phyloP scores from a whole-genome alignment of 495 filamentous ascomycete species.

The Penicillium taxi region DNA sequence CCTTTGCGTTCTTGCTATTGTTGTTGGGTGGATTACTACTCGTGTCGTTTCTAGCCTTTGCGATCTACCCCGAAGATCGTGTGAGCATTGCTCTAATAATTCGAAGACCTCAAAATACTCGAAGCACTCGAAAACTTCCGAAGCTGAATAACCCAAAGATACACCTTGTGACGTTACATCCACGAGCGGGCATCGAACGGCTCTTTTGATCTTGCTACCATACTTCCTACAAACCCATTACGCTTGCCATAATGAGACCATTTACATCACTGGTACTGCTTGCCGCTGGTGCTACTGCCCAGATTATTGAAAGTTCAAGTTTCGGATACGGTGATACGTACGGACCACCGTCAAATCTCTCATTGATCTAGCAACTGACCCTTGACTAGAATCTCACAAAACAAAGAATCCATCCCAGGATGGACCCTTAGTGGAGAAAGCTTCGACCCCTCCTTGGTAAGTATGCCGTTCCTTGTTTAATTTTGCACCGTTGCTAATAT shows the following conservation, averaged over 20 bases:
- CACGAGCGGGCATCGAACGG: not conserved
- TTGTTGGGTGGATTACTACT: slow-evolving; percentile 42
- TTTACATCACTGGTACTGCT: slow-evolving; percentile 37
- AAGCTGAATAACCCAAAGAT: slow-evolving; percentile 8
- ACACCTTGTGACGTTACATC: not conserved
- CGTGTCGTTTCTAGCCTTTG: slow-evolving; percentile 37
- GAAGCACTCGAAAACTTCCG: slow-evolving; percentile 4
- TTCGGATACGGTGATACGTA: slow-evolving; percentile 69
- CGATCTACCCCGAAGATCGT: slow-evolving; percentile 24
- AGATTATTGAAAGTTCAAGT: slow-evolving; percentile 59
- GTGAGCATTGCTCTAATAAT: slow-evolving; percentile 15
- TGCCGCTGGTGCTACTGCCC: slow-evolving; percentile 49
- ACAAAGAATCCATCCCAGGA: slow-evolving; percentile 47
- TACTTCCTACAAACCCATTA: slow-evolving; percentile 6
- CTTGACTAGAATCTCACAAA: slow-evolving; percentile 47
- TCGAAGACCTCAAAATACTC: slow-evolving; percentile 15
- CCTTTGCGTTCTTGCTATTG: slow-evolving; percentile 41
- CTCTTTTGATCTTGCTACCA: not conserved
- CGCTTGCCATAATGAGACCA: slow-evolving; percentile 33
- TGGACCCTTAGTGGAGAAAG: slow-evolving; percentile 68
- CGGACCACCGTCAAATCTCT: slow-evolving; percentile 7
- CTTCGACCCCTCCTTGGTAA: slow-evolving; percentile 55
- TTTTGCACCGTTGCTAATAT: slow-evolving; percentile 1
- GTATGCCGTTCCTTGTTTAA: slow-evolving; percentile 1
- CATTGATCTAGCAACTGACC: slow-evolving; percentile 15